Evolutionary conservation across 305 asterid genomes (phyloP).

Genomic region (Fraxinus angustifolia): DNA sequence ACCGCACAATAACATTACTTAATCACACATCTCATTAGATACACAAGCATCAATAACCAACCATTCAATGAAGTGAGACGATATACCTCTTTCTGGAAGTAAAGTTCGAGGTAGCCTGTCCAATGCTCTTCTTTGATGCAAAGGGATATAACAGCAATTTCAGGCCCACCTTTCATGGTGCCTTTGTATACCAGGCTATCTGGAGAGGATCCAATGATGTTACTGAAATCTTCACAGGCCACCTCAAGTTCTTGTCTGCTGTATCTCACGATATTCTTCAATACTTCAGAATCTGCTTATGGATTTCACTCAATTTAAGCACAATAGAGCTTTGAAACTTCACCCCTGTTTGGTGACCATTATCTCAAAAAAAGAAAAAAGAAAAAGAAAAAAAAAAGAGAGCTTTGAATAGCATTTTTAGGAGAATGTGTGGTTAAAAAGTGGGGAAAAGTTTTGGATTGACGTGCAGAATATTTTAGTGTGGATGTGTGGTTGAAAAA

Average conservation of each 20-base stretch:
- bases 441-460: not conserved
- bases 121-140: constrained; percentile 85
- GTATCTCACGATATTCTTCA: constrained; percentile 61
- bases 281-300: constrained; percentile 63
- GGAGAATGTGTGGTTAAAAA: not conserved
- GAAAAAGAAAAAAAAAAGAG: too few species aligned
- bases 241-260: constrained; percentile 86
- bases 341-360: not conserved
- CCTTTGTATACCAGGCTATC: constrained; percentile 88
- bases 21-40: constrained; percentile 5
- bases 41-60: not conserved
- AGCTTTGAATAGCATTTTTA: too few species aligned
- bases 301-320: not conserved
- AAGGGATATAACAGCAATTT: constrained; percentile 84
- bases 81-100: constrained; percentile 76
- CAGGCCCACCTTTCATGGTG: constrained; percentile 78
- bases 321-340: not conserved
- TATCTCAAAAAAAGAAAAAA: too few species aligned
- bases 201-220: constrained; percentile 86
- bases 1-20: constrained; percentile 4
- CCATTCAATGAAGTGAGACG: not conserved
- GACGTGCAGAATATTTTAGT: not conserved
- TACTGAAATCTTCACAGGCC: constrained; percentile 98
- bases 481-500: not conserved
- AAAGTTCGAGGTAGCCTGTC: constrained; percentile 83